Conservation (phyloP, 768 basidiomycete species). For the Mycena sanguinolenta region DNA sequence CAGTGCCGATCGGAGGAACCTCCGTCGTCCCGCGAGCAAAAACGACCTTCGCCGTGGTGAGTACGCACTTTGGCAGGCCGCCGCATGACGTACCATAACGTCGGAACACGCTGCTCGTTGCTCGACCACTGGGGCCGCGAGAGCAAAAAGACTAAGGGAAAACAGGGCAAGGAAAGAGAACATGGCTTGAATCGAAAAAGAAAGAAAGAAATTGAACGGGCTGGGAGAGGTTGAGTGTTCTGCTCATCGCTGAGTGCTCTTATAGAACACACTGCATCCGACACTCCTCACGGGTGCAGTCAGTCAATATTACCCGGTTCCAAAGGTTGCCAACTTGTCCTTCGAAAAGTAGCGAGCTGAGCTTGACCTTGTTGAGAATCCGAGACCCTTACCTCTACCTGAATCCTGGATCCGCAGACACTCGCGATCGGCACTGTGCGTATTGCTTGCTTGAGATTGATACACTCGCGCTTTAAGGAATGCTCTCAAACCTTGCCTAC, state of each 20-base stretch:
- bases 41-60: conserved; percentile 22
- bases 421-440: too few relatives aligned
- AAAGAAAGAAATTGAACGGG: too few relatives aligned
- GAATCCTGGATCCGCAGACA: too few relatives aligned
- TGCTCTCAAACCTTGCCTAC: too few relatives aligned
- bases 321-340: conserved; percentile 5
- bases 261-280: conserved; percentile 13
- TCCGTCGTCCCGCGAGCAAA: conserved; percentile 39
- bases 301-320: conserved; percentile 8
- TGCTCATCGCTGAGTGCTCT: not conserved
- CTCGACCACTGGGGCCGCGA: conserved; percentile 33
- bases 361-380: too few relatives aligned
- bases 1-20: conserved; percentile 34
- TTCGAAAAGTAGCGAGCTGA: not conserved
- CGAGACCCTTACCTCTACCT: too few relatives aligned
- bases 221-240: not conserved
- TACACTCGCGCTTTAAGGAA: too few relatives aligned
- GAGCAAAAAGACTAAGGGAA: conserved; percentile 22
- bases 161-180: conserved; percentile 23
- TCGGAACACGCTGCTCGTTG: conserved; percentile 30
- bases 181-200: conserved; percentile 15
- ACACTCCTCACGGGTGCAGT: not conserved
- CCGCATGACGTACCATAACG: conserved; percentile 35
- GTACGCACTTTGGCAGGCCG: too few relatives aligned
- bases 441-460: too few relatives aligned